Evolutionary conservation across 805 yeast species (phyloP), one percentile per base, ranked within the genome.

Genomic region (Torulaspora maleeae): DNA sequence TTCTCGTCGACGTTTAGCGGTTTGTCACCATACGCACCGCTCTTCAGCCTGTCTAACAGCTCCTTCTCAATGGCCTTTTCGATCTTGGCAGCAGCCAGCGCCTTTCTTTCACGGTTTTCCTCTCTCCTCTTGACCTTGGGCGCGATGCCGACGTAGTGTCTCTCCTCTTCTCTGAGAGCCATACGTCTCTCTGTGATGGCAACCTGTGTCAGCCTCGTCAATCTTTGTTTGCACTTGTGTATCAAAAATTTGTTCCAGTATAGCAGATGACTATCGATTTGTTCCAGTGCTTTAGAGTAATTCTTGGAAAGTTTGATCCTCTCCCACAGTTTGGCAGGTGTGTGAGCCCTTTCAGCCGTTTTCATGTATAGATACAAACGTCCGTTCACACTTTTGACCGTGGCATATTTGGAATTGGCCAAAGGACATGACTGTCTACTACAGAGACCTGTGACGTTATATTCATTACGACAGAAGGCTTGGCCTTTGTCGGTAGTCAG

Each of bases 1-100:
- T 83, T 83, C 61, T 91, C 96, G 59, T 93, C 98, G 29, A 93
- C 98, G 61, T 93, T 93, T 63, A 93, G 74, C 45, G 99, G 99
- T 67, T 91, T 87, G 63, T 93, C 98, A 54, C 99, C 99, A 64
- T 93, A 93, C 2, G 98, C 98, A 50, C 99, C 99, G 61, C 91
- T 82, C 80, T 93, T 93, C 61, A 93, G 78, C 68, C 99, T 82
- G 44, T 90, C 96, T 61, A 93, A 75, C 54, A 93, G 76, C 68
- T 93, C 99, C 70, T 88, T 88, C 69, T 93, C 99, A 56, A 93
- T 93, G 11, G 96, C 89, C 70, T 87, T 88, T 66, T 93, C 99
- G 56, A 93, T 87, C 73, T 86, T 86, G 20, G 99, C 99, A 32
- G 99, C 98, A 19, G 87, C 87, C 50, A 93, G 73, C 0, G 99